phyloP scores from a whole-genome alignment of 352 stramenopile genomes.

The Phytophthora ohioensis region DNA sequence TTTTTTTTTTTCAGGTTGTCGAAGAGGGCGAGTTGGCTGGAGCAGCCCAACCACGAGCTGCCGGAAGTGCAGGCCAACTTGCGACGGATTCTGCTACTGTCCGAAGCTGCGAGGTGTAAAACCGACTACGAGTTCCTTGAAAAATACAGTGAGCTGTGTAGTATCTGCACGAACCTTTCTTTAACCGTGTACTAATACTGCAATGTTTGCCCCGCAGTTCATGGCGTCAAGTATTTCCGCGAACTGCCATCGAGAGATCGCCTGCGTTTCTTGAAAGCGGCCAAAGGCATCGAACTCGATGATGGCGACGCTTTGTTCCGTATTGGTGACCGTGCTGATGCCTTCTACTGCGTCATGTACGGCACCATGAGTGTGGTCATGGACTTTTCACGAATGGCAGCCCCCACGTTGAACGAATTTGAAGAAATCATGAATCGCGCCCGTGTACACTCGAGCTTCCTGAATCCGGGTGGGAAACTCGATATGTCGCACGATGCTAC shows the following conservation, averaged over 20 bases:
- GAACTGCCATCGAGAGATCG: conserved; percentile 64
- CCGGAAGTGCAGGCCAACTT: conserved; percentile 53
- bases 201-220: conserved; percentile 37
- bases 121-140: conserved; percentile 79
- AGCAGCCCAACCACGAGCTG: conserved; percentile 43
- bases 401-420: conserved; percentile 74
- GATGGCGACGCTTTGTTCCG: conserved; percentile 73
- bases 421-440: conserved; percentile 78
- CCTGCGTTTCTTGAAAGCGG: conserved; percentile 65
- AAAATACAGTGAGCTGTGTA: conserved; percentile 53
- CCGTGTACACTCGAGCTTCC: conserved; percentile 71
- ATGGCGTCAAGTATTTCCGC: conserved; percentile 71
- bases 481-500: conserved; percentile 56
- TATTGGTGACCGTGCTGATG: conserved; percentile 72
- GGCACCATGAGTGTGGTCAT: conserved; percentile 78
- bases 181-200: background rate
- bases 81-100: conserved; percentile 54
- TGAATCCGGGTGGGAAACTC: conserved; percentile 61
- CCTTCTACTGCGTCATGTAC: conserved; percentile 84
- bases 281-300: conserved; percentile 72
- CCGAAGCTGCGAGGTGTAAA: conserved; percentile 48
- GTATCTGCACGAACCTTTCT: background rate
- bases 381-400: conserved; percentile 72
- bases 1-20: conserved; percentile 17
- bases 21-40: conserved; percentile 32